Conservation (phyloP, 75 land plant species). For the Pseudotsuga menziesii region DNA sequence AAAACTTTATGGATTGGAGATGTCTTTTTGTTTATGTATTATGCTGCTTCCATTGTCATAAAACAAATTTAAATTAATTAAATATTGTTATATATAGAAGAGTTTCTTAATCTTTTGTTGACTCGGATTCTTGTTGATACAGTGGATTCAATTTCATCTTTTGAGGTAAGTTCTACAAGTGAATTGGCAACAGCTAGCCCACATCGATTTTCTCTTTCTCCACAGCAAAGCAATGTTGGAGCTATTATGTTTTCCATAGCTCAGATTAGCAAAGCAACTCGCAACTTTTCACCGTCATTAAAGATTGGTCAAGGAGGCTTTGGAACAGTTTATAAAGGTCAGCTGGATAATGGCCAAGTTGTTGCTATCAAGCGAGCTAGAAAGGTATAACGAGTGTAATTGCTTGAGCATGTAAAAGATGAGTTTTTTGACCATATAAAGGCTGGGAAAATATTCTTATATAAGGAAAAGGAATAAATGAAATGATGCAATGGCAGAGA, state of each 20-base stretch:
- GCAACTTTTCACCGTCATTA: constrained; percentile 47
- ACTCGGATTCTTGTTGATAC: constrained; percentile 8
- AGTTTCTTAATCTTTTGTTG: background rate
- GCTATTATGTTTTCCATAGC: constrained; percentile 36
- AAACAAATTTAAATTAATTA: background rate
- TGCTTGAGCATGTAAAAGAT: background rate
- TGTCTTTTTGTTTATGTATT: background rate
- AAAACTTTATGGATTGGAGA: background rate
- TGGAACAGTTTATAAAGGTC: constrained; percentile 74
- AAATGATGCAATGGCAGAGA: background rate
- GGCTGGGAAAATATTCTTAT: background rate
- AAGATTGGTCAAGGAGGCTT: constrained; percentile 77
- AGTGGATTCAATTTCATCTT: constrained; percentile 52
- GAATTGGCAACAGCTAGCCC: constrained; percentile 53
- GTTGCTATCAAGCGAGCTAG: constrained; percentile 85
- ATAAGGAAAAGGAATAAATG: background rate
- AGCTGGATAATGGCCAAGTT: constrained; percentile 52
- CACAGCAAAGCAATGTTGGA: constrained; percentile 27
- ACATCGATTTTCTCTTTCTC: constrained; percentile 39
- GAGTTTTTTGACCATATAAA: background rate
- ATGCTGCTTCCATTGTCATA: background rate
- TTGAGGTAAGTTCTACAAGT: constrained; percentile 29
- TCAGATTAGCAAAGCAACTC: constrained; percentile 53
- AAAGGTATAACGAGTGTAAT: constrained; percentile 32
- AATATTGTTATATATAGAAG: background rate